Conservation (phyloP, 1,284 basidiomycete genomes). For the Ceratobasidium sp. region DNA sequence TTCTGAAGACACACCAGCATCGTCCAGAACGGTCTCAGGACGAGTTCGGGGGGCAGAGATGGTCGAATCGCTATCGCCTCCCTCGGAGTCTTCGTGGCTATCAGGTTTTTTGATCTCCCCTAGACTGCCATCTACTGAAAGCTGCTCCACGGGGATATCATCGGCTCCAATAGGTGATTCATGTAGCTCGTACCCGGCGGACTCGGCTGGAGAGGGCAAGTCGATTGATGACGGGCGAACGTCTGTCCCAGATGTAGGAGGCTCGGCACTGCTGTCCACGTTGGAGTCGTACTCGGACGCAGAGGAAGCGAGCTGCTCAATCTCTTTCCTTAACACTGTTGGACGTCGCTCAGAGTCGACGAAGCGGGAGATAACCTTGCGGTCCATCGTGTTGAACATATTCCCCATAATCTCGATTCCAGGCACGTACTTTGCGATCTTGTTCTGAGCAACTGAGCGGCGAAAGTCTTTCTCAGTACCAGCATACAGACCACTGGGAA, state of each 20-base stretch:
- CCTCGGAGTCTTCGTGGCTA: slow-evolving; percentile 52
- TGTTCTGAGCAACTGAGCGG: slow-evolving; percentile 48
- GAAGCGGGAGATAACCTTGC: slow-evolving; percentile 51
- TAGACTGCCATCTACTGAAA: background rate
- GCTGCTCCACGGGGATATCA: background rate
- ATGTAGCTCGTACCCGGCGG: background rate
- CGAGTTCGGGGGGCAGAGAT: slow-evolving; percentile 73
- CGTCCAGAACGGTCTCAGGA: slow-evolving; percentile 26
- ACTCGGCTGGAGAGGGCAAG: slow-evolving; percentile 28
- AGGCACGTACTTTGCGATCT: slow-evolving; percentile 30
- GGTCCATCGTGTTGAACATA: slow-evolving; percentile 50
- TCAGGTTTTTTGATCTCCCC: background rate
- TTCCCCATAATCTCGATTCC: slow-evolving; percentile 56
- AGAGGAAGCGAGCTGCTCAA: slow-evolving; percentile 13
- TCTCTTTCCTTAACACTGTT: background rate
- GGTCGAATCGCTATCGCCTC: slow-evolving; percentile 85
- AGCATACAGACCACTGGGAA: slow-evolving; percentile 55
- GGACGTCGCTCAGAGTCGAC: slow-evolving; percentile 29
- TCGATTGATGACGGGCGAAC: slow-evolving; percentile 18
- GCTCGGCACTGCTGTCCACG: slow-evolving; percentile 23
- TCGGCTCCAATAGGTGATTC: background rate
- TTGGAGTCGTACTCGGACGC: slow-evolving; percentile 39
- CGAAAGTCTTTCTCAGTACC: slow-evolving; percentile 50
- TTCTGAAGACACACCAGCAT: background rate
- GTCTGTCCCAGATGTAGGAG: slow-evolving; percentile 30